Conservation (phyloP, 2,329 filamentous ascomycete genomes). For the Alternaria postmessia region DNA sequence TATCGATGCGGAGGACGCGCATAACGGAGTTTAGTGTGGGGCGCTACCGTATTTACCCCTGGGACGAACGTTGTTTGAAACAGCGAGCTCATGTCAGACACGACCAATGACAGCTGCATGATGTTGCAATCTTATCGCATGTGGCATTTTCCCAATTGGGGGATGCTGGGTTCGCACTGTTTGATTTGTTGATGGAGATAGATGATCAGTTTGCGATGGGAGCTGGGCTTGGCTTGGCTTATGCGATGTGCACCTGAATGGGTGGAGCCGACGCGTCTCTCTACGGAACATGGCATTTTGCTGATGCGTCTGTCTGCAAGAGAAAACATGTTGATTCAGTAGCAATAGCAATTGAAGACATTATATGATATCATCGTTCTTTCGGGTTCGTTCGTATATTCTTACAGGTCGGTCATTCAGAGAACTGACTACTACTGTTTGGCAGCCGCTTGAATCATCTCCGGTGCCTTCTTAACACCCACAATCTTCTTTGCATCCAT, state of each 20-base stretch:
- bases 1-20: slow-evolving; percentile 1
- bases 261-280: background rate
- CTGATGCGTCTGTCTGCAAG: background rate
- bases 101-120: slow-evolving; percentile 5
- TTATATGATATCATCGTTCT: background rate
- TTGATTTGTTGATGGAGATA: slow-evolving; percentile 1
- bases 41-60: slow-evolving; percentile 11
- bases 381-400: background rate
- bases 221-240: background rate
- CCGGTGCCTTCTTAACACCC: slow-evolving; percentile 24
- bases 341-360: background rate
- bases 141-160: background rate
- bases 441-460: slow-evolving; percentile 31
- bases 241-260: background rate
- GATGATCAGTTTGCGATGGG: background rate
- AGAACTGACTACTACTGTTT: background rate
- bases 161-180: background rate
- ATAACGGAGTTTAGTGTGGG: background rate
- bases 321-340: background rate
- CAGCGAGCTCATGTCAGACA: slow-evolving; percentile 6
- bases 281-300: background rate
- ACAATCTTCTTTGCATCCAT: slow-evolving; percentile 61
- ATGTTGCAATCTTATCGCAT: slow-evolving; percentile 1
- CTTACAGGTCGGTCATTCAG: background rate
- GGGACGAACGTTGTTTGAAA: slow-evolving; percentile 13